phyloP scores from a whole-genome alignment of 257 asterid species.

The Salvia hispanica region DNA sequence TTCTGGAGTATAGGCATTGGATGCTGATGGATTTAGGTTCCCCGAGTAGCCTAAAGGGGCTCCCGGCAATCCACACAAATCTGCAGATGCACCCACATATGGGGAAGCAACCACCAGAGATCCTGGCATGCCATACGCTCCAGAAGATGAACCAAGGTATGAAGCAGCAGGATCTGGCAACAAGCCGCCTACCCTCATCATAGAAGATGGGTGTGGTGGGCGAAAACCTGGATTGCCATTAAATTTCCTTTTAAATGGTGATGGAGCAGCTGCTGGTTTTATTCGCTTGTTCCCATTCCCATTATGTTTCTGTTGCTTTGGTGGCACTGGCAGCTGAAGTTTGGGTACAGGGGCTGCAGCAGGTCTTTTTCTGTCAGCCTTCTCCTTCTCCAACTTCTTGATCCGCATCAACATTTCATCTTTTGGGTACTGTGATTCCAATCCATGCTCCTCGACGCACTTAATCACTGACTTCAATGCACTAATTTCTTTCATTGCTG shows the following conservation, averaged over 20 bases:
- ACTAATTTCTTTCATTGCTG: conserved; percentile 29
- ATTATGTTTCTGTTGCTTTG: conserved; percentile 39
- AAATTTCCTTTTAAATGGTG: conserved; percentile 36
- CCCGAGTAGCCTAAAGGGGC: conserved; percentile 41
- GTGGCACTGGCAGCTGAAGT: conserved; percentile 32
- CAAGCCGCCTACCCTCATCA: conserved; percentile 47
- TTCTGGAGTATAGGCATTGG: conserved; percentile 46
- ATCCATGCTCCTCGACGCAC: conserved; percentile 53
- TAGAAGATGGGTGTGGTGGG: conserved; percentile 37
- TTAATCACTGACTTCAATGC: conserved; percentile 49
- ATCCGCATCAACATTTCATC: conserved; percentile 43
- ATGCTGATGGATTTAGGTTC: conserved; percentile 40
- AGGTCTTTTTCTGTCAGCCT: conserved; percentile 47
- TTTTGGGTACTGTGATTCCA: conserved; percentile 57
- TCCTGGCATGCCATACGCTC: conserved; percentile 47
- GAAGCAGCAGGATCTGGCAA: conserved; percentile 44
- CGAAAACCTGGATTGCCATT: conserved; percentile 27
- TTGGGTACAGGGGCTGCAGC: conserved; percentile 32
- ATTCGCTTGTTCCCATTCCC: conserved; percentile 45
- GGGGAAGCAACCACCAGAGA: conserved; percentile 41
- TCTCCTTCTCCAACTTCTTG: conserved; percentile 55
- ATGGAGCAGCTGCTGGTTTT: conserved; percentile 30
- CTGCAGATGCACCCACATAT: conserved; percentile 48
- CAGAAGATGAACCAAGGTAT: conserved; percentile 48
- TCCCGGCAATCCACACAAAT: conserved; percentile 49